Evolutionary conservation across 2,329 filamentous ascomycete genomes (phyloP).

Genomic region (Venturia effusa): DNA sequence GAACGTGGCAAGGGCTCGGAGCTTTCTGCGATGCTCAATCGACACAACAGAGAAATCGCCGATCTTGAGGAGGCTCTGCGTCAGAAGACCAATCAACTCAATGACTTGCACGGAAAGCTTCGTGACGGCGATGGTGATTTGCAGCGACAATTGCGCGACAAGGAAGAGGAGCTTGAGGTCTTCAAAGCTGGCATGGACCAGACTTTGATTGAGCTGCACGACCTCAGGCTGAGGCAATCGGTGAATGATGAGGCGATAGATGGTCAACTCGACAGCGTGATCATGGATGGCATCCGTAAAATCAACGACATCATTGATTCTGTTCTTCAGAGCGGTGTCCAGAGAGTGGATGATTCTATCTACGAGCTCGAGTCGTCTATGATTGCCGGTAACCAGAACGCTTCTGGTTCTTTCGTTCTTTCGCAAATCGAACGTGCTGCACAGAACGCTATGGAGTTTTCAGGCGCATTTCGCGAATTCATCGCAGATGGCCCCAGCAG

Average conservation of each 20-base stretch:
- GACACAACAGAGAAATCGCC: constrained; percentile 95
- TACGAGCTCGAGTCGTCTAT: constrained; percentile 97
- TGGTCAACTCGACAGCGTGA: constrained; percentile 80
- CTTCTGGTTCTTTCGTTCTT: constrained; percentile 84
- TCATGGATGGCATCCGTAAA: constrained; percentile 78
- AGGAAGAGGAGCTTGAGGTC: constrained; percentile 95
- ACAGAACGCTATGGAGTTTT: constrained; percentile 89
- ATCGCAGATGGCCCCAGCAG: constrained; percentile 93
- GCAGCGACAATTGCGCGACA: constrained; percentile 75
- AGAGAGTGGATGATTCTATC: constrained; percentile 88
- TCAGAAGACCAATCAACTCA: constrained; percentile 77
- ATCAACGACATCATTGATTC: constrained; percentile 98
- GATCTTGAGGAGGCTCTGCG: constrained; percentile 86
- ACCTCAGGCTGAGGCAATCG: constrained; percentile 52
- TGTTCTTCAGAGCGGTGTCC: constrained; percentile 83
- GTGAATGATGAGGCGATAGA: constrained; percentile 74
- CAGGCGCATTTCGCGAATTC: constrained; percentile 96
- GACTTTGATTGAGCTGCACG: constrained; percentile 82
- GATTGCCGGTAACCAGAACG: constrained; percentile 98
- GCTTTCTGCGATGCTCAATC: constrained; percentile 83
- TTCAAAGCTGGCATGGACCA: constrained; percentile 98
- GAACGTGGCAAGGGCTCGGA: constrained; percentile 92
- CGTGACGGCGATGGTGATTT: constrained; percentile 76
- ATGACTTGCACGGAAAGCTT: constrained; percentile 69
- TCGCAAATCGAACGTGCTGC: constrained; percentile 97